Evolutionary conservation across 2,329 filamentous ascomycete genomes (phyloP).

Genomic region (Clarireedia paspali): DNA sequence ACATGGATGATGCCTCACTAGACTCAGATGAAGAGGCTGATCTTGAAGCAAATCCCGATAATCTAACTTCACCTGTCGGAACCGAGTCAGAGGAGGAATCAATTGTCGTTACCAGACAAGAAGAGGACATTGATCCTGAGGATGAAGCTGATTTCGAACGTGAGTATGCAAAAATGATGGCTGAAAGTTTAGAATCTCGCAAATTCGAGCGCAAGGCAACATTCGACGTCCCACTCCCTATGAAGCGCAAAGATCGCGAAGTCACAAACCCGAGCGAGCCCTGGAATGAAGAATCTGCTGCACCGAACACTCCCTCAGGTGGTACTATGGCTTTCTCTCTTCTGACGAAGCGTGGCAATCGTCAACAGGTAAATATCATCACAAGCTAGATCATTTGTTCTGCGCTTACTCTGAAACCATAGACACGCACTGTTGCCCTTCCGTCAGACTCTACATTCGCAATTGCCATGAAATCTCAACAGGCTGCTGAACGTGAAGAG

Average conservation of each 20-base stretch:
- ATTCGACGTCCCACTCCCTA: constrained; percentile 95
- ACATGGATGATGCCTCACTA: constrained; percentile 39
- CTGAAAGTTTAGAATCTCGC: constrained; percentile 88
- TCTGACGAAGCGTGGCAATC: constrained; percentile 91
- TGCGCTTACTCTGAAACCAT: constrained; percentile 9
- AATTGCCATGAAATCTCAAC: constrained; percentile 90
- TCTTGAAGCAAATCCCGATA: constrained; percentile 39
- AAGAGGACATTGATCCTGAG: constrained; percentile 86
- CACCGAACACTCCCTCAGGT: constrained; percentile 27
- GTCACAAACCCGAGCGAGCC: constrained; percentile 30
- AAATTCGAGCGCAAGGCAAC: constrained; percentile 92
- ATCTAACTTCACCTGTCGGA: constrained; percentile 43
- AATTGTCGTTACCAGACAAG: constrained; percentile 84
- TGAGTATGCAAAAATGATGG: constrained; percentile 97
- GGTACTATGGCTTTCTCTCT: constrained; percentile 94
- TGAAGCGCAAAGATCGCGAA: constrained; percentile 65
- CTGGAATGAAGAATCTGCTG: constrained; percentile 34
- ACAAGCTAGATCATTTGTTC: background rate
- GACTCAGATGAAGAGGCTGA: constrained; percentile 47
- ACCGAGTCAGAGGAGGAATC: constrained; percentile 72
- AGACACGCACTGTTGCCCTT: constrained; percentile 88
- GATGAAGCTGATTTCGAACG: constrained; percentile 96
- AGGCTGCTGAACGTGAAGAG: constrained; percentile 90
- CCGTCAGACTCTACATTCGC: constrained; percentile 90
- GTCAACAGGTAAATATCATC: constrained; percentile 63